These are phyloP conservation scores for Apiospora koreana DNA, from an alignment of 2,329 filamentous ascomycete genomes.

Conservation along the genomic window DNA sequence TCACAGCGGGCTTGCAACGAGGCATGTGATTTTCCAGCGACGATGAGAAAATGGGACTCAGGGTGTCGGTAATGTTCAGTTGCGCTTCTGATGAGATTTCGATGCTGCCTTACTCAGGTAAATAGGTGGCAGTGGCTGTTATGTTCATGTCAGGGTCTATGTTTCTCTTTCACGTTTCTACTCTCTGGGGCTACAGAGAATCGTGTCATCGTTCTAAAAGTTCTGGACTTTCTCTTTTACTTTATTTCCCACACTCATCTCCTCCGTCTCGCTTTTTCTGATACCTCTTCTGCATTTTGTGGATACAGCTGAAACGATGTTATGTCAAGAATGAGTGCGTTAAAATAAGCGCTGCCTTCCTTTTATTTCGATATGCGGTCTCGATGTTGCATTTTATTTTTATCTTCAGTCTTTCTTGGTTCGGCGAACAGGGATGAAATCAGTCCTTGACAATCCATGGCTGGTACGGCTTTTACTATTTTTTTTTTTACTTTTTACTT, in stretches of 20 bases:
- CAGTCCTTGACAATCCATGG: neutral
- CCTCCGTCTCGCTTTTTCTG: conserved; percentile 33
- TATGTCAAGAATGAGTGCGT: conserved; percentile 21
- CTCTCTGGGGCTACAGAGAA: conserved; percentile 1
- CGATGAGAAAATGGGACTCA: conserved; percentile 3
- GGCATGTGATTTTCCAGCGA: conserved; percentile 4
- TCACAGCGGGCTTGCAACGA: neutral
- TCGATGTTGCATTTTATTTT: neutral
- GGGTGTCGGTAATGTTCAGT: conserved; percentile 4
- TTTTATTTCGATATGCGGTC: conserved; percentile 4
- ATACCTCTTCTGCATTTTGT: conserved; percentile 34
- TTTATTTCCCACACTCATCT: conserved; percentile 23
- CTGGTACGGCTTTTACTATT: neutral
- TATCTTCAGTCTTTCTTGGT: neutral
- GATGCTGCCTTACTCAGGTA: neutral
- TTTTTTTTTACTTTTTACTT: too few relatives aligned
- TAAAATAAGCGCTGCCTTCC: conserved; percentile 7
- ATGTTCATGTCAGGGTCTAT: neutral
- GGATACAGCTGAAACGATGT: conserved; percentile 29
- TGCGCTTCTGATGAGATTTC: neutral
- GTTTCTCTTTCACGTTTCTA: neutral
- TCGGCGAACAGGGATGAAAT: conserved; percentile 4
- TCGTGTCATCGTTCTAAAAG: conserved; percentile 12
- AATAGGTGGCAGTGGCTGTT: neutral
- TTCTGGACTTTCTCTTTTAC: conserved; percentile 16